Conservation (phyloP, 768 basidiomycete species). For the Tremella fuciformis region DNA sequence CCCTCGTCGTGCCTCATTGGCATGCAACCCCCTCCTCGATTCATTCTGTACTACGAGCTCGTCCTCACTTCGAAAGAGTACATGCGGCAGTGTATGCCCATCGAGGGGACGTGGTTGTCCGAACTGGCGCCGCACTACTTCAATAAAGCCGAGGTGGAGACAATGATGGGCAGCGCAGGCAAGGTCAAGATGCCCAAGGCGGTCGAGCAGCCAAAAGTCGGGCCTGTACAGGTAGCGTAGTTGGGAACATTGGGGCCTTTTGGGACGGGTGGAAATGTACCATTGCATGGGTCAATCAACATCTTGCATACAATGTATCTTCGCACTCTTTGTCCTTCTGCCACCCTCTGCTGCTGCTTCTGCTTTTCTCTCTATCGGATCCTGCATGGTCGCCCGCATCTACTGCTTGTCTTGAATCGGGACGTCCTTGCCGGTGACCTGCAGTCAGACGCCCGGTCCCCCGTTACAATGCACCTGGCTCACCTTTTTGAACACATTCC, state of each 20-base stretch:
- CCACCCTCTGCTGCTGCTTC: not conserved
- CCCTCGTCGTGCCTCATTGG: slow-evolving; percentile 95
- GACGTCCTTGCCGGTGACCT: slow-evolving; percentile 17
- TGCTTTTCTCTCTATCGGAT: not conserved
- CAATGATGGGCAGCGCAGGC: slow-evolving; percentile 35
- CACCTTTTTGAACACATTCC: slow-evolving; percentile 38
- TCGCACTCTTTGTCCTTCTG: not conserved
- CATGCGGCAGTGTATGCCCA: slow-evolving; percentile 96
- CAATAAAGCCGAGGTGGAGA: slow-evolving; percentile 59
- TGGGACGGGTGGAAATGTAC: slow-evolving; percentile 8
- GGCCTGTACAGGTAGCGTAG: slow-evolving; percentile 24
- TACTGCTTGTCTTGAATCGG: slow-evolving; percentile 16
- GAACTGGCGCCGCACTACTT: slow-evolving; percentile 99
- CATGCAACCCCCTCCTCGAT: slow-evolving; percentile 86
- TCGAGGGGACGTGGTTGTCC: slow-evolving; percentile 88
- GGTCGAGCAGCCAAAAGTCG: slow-evolving; percentile 48
- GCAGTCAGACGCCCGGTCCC: slow-evolving; percentile 2
- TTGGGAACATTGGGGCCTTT: no score
- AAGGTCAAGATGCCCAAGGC: slow-evolving; percentile 89
- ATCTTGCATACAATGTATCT: slow-evolving; percentile 1
- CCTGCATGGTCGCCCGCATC: not conserved
- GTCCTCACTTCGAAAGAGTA: slow-evolving; percentile 98
- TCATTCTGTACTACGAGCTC: slow-evolving; percentile 89
- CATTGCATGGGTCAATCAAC: slow-evolving; percentile 1
- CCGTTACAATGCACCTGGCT: not conserved